Percentiles rank a stretch among this genome's conserved stretches.
These are phyloP conservation scores for Agrocybe pediades DNA, from an alignment of 768 basidiomycete genomes.

Conservation along the genomic window DNA sequence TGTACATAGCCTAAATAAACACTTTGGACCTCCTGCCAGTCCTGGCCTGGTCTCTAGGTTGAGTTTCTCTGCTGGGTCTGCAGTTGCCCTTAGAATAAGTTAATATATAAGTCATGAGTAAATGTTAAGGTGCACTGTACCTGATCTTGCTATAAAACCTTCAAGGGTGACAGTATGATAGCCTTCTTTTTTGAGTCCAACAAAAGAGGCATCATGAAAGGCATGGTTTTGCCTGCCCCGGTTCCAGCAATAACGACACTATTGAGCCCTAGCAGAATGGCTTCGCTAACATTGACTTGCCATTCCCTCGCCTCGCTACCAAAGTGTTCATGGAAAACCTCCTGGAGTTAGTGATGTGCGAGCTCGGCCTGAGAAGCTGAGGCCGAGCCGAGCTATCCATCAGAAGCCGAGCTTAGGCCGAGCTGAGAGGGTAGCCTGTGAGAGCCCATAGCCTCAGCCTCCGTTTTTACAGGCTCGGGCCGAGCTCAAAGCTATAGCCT, in stretches of 20 bases:
- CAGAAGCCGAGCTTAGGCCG: background rate
- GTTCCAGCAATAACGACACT: conserved; percentile 36
- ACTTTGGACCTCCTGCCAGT: no score
- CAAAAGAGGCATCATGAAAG: conserved; percentile 33
- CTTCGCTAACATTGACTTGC: conserved; percentile 41
- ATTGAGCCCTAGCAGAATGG: conserved; percentile 33
- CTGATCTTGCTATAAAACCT: conserved; percentile 37
- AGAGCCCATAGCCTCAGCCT: background rate
- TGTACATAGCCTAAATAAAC: no score
- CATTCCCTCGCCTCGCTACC: conserved; percentile 29
- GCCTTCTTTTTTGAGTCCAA: conserved; percentile 22
- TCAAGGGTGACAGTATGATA: conserved; percentile 37
- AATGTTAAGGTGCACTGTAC: conserved; percentile 16
- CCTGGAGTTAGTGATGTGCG: background rate
- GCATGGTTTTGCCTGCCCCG: conserved; percentile 38
- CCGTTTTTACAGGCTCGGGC: background rate
- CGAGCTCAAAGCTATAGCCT: background rate
- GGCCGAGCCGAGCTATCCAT: background rate
- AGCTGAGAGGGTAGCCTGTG: background rate
- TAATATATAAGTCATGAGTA: background rate
- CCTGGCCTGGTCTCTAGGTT: no score
- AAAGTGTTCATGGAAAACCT: background rate
- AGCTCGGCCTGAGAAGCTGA: background rate
- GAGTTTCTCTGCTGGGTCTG: no score
- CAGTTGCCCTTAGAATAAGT: no score